phyloP scores from a whole-genome alignment of 2,329 filamentous ascomycete genomes.

The Penicillium thymicola region DNA sequence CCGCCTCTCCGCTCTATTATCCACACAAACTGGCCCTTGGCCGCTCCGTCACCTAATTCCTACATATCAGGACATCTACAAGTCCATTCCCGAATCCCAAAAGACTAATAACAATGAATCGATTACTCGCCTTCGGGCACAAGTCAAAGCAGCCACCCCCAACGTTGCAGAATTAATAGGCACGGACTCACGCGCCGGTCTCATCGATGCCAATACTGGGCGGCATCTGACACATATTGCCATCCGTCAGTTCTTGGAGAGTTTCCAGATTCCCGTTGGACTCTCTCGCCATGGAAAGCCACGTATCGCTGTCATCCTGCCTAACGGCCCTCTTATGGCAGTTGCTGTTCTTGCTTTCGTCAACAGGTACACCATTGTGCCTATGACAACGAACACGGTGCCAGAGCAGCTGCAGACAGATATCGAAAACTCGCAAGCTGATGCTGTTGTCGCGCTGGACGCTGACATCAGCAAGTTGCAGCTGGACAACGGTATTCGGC shows the following conservation, averaged over 20 bases:
- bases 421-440: constrained; percentile 48
- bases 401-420: constrained; percentile 52
- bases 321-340: constrained; percentile 55
- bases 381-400: constrained; percentile 51
- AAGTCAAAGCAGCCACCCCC: constrained; percentile 13
- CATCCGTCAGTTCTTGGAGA: constrained; percentile 18
- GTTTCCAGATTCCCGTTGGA: constrained; percentile 19
- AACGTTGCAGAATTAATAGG: constrained; percentile 11
- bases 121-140: constrained; percentile 5
- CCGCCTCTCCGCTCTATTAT: constrained; percentile 13
- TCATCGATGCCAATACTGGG: constrained; percentile 16
- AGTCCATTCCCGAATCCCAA: constrained; percentile 12
- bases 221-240: constrained; percentile 16
- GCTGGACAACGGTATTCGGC: constrained; percentile 10
- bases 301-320: constrained; percentile 51
- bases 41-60: constrained; percentile 9
- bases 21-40: constrained; percentile 12
- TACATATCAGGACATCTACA: constrained; percentile 16
- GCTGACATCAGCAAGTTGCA: constrained; percentile 20
- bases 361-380: constrained; percentile 52
- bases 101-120: constrained; percentile 15
- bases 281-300: constrained; percentile 34
- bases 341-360: constrained; percentile 50
- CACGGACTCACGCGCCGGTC: constrained; percentile 12
- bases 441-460: constrained; percentile 47